Percentiles rank a stretch among this genome's conserved stretches.
Evolutionary conservation across 345 rosid genomes (phyloP).

Genomic region (Ricinus communis): DNA sequence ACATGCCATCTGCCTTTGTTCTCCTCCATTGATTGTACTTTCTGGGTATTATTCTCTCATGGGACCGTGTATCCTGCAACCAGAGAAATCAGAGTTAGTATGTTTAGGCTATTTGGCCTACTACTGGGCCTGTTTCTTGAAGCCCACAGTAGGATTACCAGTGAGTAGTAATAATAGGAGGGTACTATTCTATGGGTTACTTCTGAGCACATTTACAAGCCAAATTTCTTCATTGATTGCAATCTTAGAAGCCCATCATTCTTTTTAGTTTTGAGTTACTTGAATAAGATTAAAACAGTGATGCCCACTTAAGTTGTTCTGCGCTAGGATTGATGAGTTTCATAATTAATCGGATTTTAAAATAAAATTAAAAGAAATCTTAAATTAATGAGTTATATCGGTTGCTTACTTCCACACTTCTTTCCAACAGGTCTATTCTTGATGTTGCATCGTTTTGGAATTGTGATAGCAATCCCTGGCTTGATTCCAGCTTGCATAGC

Average conservation of each 20-base stretch:
- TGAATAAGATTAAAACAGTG: too few relatives aligned
- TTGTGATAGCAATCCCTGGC: conserved; percentile 66
- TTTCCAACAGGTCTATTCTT: conserved; percentile 66
- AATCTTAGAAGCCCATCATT: too few relatives aligned
- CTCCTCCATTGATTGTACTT: neutral
- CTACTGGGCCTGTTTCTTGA: neutral
- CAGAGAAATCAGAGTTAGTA: neutral
- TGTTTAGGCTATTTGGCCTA: neutral
- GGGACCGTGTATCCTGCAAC: conserved; percentile 45
- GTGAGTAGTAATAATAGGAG: too few relatives aligned
- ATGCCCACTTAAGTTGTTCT: too few relatives aligned
- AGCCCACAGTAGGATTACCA: neutral
- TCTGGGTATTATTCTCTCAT: conserved; percentile 12
- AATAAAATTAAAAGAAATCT: too few relatives aligned
- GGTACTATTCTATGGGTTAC: too few relatives aligned
- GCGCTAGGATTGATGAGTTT: too few relatives aligned
- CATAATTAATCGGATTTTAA: too few relatives aligned
- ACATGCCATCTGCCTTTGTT: neutral
- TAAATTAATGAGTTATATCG: too few relatives aligned
- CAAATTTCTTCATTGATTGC: too few relatives aligned
- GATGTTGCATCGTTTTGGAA: conserved; percentile 85
- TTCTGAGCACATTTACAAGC: too few relatives aligned
- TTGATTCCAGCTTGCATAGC: conserved; percentile 77
- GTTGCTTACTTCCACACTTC: conserved; percentile 72
- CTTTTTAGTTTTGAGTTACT: too few relatives aligned